Base-by-base conservation (phyloP, 2,329 filamentous ascomycete genomes). In the Talaromyces albobiverticillius region DNA sequence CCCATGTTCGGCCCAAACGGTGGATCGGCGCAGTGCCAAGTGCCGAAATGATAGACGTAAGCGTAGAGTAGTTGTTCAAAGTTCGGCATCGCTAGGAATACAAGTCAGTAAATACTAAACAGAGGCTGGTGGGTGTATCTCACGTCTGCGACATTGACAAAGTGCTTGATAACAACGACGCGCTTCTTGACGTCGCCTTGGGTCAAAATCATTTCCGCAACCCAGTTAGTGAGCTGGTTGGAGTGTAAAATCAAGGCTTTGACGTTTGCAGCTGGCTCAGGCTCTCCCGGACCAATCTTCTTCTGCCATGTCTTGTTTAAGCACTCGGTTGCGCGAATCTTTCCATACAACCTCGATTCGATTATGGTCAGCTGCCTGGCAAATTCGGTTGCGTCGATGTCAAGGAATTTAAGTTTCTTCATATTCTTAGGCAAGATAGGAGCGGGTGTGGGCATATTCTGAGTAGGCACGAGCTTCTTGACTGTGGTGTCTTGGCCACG, bases 251-350 rank as follows among this genome's bases (percentile, higher is more conserved):
- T 99, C 59, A 99, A 81, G 9, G 91, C 89, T 74, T 97, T 96
- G 62, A 99, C 90, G 64, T 99, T 97, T 0, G 90, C 84, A 9
- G 94, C 92, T 31, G 92, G 89, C 64, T 96, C 91, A 2, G 68
- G 63, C 57, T 87, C 87, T 42, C 71, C 69, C 31, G 92, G 88
- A 8, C 77, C 82, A 55, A 95, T 80, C 77, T 96, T 96, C 82
- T 95, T 97, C 73, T 96, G 91, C 94, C 94, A 99, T 4, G 92
- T 96, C 79, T 99, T 99, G 75, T 96, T 96, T 57, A 99, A 77
- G 70, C 93, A 97, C 71, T 99, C 94, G 0, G 90, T 94, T 0
- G 93, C 89, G 71, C 93, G 93, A 71, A 99, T 95, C 76, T 96
- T 96, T 62, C 88, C 90, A 66, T 97, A 99, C 1, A 97, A 80